These are phyloP conservation scores for Pseudogymnoascus sp. DNA, from an alignment of 2,329 filamentous ascomycete species.

Conservation along the genomic window DNA sequence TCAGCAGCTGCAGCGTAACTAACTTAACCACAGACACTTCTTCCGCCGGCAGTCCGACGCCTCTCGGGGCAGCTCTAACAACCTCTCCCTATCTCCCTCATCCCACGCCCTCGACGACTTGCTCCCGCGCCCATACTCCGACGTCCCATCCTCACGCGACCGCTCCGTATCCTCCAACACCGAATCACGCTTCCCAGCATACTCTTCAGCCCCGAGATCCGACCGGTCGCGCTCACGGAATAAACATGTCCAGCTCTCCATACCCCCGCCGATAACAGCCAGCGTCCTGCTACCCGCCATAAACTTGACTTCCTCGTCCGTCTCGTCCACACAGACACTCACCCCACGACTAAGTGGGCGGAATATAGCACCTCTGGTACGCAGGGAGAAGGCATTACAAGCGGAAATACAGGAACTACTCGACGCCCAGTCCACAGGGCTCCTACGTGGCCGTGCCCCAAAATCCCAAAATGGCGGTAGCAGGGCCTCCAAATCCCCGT, in stretches of 20 bases:
- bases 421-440: constrained; percentile 49
- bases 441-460: constrained; percentile 20
- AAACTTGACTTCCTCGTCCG: neutral
- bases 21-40: neutral
- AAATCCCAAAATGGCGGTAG: neutral
- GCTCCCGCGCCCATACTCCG: neutral
- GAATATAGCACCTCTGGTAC: neutral
- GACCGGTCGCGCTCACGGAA: neutral
- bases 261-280: constrained; percentile 10
- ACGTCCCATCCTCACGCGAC: neutral
- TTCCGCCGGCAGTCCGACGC: neutral
- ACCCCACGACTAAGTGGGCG: neutral
- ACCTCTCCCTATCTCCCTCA: neutral
- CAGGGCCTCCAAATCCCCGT: neutral
- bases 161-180: neutral
- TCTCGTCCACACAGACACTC: neutral
- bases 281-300: constrained; percentile 9
- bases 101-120: neutral
- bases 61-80: neutral
- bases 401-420: constrained; percentile 50
- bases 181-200: neutral
- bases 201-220: neutral
- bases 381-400: constrained; percentile 46
- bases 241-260: neutral
- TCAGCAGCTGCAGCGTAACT: neutral